A percentile compares a stretch with the other conserved stretches of the same genome.
These are phyloP conservation scores for Chlorella variabilis DNA, from an alignment of 163 green algal genomes.

Conservation along the genomic window DNA sequence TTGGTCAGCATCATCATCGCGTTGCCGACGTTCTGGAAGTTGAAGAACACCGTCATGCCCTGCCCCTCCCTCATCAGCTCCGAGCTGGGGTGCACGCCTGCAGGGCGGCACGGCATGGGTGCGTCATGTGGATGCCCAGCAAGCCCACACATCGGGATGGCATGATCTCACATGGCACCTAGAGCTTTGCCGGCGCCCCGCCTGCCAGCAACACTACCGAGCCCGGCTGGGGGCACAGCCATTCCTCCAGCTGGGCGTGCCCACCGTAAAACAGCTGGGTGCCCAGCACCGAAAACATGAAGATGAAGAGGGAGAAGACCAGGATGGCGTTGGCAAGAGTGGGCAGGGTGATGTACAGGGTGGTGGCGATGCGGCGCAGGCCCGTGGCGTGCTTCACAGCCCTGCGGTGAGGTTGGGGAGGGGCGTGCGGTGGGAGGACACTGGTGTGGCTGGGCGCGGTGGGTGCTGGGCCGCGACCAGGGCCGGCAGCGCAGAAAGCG, in stretches of 20 bases:
- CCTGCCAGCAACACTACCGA: too few species aligned
- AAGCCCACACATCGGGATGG: neutral
- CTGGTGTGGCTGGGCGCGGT: too few species aligned
- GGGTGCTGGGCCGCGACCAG: too few species aligned
- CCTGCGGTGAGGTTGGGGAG: too few species aligned
- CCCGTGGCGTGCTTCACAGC: neutral
- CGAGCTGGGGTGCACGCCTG: neutral
- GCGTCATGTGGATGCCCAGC: too few species aligned
- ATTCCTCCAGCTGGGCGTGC: too few species aligned
- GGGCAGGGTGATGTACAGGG: constrained; percentile 4
- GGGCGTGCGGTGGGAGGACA: too few species aligned
- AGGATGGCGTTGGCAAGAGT: neutral
- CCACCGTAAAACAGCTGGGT: constrained; percentile 4
- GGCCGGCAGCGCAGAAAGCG: too few species aligned
- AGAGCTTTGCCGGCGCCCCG: too few species aligned
- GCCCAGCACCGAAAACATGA: constrained; percentile 4
- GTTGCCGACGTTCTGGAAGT: neutral
- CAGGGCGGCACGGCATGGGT: neutral
- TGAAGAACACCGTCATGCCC: neutral
- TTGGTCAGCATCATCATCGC: neutral
- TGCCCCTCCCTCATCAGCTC: neutral
- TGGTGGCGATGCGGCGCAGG: neutral
- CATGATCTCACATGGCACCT: neutral
- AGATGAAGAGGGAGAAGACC: constrained; percentile 2
- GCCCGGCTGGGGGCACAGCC: too few species aligned